phyloP scores from a whole-genome alignment of 1,139 yeast genomes.

The Saccharomyces hybrid region DNA sequence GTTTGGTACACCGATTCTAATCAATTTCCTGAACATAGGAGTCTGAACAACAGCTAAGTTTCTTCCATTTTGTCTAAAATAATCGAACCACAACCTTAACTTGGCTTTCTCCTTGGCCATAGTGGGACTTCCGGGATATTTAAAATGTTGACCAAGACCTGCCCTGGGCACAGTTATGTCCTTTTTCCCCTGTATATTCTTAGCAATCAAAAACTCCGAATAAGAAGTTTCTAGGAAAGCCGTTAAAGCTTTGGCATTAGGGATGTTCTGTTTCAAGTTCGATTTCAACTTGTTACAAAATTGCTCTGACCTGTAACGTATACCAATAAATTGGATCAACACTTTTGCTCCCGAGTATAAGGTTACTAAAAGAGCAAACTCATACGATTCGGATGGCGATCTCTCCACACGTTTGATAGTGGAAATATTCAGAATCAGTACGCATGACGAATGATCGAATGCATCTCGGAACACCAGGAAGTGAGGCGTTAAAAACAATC shows the following conservation, averaged over 20 bases:
- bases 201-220: conserved; percentile 72
- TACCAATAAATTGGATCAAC: conserved; percentile 67
- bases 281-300: conserved; percentile 65
- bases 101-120: conserved; percentile 75
- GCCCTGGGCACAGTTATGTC: conserved; percentile 57
- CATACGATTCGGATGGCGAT: conserved; percentile 63
- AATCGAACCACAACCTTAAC: conserved; percentile 89
- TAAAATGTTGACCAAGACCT: conserved; percentile 74
- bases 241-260: conserved; percentile 52
- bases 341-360: conserved; percentile 61
- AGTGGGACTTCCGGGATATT: conserved; percentile 84
- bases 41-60: conserved; percentile 69
- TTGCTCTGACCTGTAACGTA: conserved; percentile 69
- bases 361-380: conserved; percentile 68
- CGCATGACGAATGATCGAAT: conserved; percentile 60
- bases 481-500: conserved; percentile 61
- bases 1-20: conserved; percentile 89
- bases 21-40: conserved; percentile 69
- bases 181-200: conserved; percentile 42
- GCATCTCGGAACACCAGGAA: conserved; percentile 68
- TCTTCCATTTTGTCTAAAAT: conserved; percentile 74
- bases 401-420: conserved; percentile 82
- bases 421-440: conserved; percentile 64
- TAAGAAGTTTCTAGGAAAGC: conserved; percentile 68
- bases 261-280: conserved; percentile 54